Evolutionary conservation across 2,329 filamentous ascomycete species (phyloP).

Genomic region (Tolypocladium inflatum): DNA sequence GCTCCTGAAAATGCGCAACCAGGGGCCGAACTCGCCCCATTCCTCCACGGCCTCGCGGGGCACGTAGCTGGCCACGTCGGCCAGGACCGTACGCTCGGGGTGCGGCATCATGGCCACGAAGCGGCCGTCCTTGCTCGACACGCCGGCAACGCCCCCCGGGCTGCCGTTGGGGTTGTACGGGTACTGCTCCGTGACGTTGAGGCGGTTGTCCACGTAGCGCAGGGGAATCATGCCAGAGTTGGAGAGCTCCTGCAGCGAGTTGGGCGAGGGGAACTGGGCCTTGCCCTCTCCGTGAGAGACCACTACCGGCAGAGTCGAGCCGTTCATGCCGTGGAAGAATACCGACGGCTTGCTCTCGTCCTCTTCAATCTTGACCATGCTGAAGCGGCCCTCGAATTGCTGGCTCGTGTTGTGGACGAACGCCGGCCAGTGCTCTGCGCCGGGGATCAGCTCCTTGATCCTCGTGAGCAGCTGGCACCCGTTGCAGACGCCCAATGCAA

Average conservation of each 20-base stretch:
- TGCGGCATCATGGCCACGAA: slow-evolving; percentile 90
- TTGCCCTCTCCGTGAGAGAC: slow-evolving; percentile 89
- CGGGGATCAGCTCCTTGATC: slow-evolving; percentile 71
- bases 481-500: slow-evolving; percentile 91
- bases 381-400: slow-evolving; percentile 83
- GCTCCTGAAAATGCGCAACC: slow-evolving; percentile 79
- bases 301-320: slow-evolving; percentile 72
- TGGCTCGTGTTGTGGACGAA: slow-evolving; percentile 79
- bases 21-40: slow-evolving; percentile 78
- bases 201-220: slow-evolving; percentile 75
- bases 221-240: slow-evolving; percentile 63
- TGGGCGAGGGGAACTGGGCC: slow-evolving; percentile 55
- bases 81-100: slow-evolving; percentile 80
- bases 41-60: slow-evolving; percentile 47
- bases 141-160: slow-evolving; percentile 70
- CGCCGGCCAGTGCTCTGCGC: slow-evolving; percentile 72
- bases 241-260: slow-evolving; percentile 44
- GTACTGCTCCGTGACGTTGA: slow-evolving; percentile 68
- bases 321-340: slow-evolving; percentile 83
- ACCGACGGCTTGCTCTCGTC: slow-evolving; percentile 52
- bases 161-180: slow-evolving; percentile 84
- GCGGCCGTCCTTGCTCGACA: slow-evolving; percentile 66
- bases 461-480: slow-evolving; percentile 91
- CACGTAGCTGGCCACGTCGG: slow-evolving; percentile 67
- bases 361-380: slow-evolving; percentile 70